Evolutionary conservation across 2,329 filamentous ascomycete genomes (phyloP), one percentile per base, ranked within the genome.

Genomic region (Aureobasidium melanogenum): DNA sequence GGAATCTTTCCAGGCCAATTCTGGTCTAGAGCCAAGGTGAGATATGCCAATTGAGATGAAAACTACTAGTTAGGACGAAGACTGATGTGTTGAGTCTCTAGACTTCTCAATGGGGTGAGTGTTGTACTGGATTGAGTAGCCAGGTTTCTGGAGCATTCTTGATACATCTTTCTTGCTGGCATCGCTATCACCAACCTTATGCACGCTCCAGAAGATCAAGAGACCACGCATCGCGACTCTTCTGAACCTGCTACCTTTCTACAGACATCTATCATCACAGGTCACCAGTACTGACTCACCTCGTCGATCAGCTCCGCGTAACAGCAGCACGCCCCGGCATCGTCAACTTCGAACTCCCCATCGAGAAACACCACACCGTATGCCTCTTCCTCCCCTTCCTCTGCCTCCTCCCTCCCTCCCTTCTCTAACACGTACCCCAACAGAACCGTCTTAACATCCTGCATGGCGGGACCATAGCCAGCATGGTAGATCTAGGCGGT

Each of bases 21-120:
- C 91, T 5, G 92, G 92, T 7, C 77, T 97, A 22, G 93, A 97
- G 74, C 91, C 91, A 72, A 88, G 89, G 92, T 96, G 78, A 26
- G 57, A 28, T 51, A 15, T 36, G 32, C 10, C 12, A 3, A 36
- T 15, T 15, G 14, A 7, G n/a, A n/a, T n/a, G n/a, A n/a, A n/a
- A 2, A 34, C 26, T 9, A 14, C 24, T 7, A 4, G 26, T 5
- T 4, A 5, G 22, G 6, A 5, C 1, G 5, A 4, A 10, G 32
- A 51, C 48, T 59, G 32, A 41, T 39, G 4, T 32, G 15, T 63
- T 38, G 22, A 61, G 44, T 39, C 8, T 62, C 14, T 12, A 79
- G 77, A 55, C 65, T 79, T 5, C 67, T 79, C 8, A 75, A 79
- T 67, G 69, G 71, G 4, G 75, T 77, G 66, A 62, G 73, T 47